Base-by-base conservation (phyloP, 2,329 filamentous ascomycete genomes). In the Paecilomyces sp. region DNA sequence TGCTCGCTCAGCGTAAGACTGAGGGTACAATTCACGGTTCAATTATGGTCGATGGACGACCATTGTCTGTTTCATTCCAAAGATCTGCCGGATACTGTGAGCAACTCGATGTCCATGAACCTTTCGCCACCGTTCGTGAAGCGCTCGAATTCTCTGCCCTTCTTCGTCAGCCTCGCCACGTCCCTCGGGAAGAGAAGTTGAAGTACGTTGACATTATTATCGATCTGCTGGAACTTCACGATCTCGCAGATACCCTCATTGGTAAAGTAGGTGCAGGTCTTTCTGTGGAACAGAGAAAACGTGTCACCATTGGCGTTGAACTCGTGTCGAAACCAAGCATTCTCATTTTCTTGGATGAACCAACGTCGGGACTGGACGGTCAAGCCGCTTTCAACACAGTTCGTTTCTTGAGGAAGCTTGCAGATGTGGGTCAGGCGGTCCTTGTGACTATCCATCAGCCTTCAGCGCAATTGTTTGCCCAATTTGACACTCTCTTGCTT, bases 381-480 rank as follows among this genome's bases (percentile, higher is more conserved):
- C 86, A 89, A 63, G 83, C 83, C 1, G 86, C 87, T 1, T 88
- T 81, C 71, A 86, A 83, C 0, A 88, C 88, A 36, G 80, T 88
- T 2, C 79, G 83, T 2, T 88, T 89, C 74, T 70, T 89, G 54
- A 83, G 84, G 70, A 89, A 89, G 65, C 77, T 90, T 1, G 80
- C 85, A 24, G 76, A 79, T 12, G 83, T 85, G 24, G 87, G 87
- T 0, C 85, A 89, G 66, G 86, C 87, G 3, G 87, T 90, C 52
- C 75, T 90, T 34, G 88, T 87, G 65, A 90, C 87, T 0, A 89
- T 89, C 55, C 87, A 89, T 66, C 87, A 89, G 65, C 87, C 87
- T 3, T 86, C 83, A 7, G 85, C 85, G 0, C 80, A 87, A 22
- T 76, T 89, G 2, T 86, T 89, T 57, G 81, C 88, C 61, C 81